A percentile compares a stretch with the other conserved stretches of the same genome.
These are phyloP conservation scores for Aspergillus pseudotamarii DNA, from an alignment of 2,329 filamentous ascomycete genomes.

Conservation along the genomic window DNA sequence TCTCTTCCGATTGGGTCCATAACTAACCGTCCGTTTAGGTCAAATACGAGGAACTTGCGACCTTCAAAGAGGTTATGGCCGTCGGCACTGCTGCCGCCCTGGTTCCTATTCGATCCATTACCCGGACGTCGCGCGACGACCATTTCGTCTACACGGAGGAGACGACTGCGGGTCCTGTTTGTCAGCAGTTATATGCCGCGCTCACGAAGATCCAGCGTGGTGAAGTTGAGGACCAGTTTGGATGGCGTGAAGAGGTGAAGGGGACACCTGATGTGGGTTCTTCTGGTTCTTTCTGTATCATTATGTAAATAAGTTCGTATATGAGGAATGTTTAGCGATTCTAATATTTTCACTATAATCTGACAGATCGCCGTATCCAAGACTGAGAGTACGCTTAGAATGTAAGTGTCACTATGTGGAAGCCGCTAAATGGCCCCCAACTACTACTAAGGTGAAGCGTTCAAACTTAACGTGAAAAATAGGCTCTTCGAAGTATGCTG, in stretches of 20 bases:
- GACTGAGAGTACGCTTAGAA: neutral
- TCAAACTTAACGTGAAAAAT: neutral
- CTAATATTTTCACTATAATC: neutral
- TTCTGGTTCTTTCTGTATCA: neutral
- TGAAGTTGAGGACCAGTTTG: neutral
- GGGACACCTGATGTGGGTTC: neutral
- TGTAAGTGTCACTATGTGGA: neutral
- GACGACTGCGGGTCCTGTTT: neutral
- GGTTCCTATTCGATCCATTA: constrained; percentile 30
- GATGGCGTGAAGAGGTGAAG: neutral
- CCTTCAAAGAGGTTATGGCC: constrained; percentile 31
- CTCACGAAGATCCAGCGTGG: neutral
- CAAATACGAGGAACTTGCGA: constrained; percentile 23
- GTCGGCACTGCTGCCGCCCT: constrained; percentile 30
- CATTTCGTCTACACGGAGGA: neutral
- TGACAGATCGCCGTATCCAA: neutral
- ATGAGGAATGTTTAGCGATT: neutral
- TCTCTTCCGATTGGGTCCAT: neutral
- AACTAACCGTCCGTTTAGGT: constrained; percentile 10
- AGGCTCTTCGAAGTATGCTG: neutral
- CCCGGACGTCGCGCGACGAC: constrained; percentile 18
- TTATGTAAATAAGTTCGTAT: neutral
- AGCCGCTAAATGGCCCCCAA: too few species aligned
- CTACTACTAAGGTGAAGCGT: neutral
- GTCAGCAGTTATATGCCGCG: neutral